Base-by-base conservation (phyloP, 2,329 filamentous ascomycete genomes). In the Monilinia polystroma region DNA sequence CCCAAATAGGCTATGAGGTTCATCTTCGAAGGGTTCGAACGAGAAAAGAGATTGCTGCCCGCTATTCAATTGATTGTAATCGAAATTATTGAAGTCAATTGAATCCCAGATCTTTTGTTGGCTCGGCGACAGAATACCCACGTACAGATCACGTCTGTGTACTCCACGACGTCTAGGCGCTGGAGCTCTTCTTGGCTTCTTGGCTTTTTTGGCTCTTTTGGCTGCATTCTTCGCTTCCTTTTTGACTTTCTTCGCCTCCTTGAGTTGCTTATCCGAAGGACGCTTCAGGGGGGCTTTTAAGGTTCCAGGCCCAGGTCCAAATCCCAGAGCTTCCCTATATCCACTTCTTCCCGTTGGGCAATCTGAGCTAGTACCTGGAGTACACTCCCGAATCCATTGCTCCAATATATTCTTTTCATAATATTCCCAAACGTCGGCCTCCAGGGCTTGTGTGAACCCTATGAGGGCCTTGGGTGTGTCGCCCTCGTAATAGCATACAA, bases 21-120 rank as follows among this genome's bases (percentile, higher is more conserved):
- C 57, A 49, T 47, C 32, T 16, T 60, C 29, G 14, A 52, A 52
- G 12, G 63, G 63, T 7, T 32, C 43, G 32, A 65, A 59, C n/a
- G 63, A 65, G 18, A 65, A 65, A 4, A 59, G 35, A n/a, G 43
- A 12, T 65, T 59, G 32, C 38, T 65, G 63, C 14, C 29, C 29
- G 2, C 2, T 3, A 58, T 4, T 59, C 32, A 65, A 29, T 12
- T 49, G 7, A 20, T 51, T 3, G 49, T 65, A 65, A 51, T 65
- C 18, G 11, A 65, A 65, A 29, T 65, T 32, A 16, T 4, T 38
- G 45, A 65, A 51, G 29, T 58, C 63, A 29, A 65, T 59, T 12
- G 53, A 51, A 14, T 65, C 63, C 52, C 53, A 65, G 18, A 65
- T 65, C 16, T 11, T 6, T 12, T 59, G 29, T 51, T 58, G 41